Base-by-base conservation (phyloP, 2,329 filamentous ascomycete genomes). In the Epichloe sp. region DNA sequence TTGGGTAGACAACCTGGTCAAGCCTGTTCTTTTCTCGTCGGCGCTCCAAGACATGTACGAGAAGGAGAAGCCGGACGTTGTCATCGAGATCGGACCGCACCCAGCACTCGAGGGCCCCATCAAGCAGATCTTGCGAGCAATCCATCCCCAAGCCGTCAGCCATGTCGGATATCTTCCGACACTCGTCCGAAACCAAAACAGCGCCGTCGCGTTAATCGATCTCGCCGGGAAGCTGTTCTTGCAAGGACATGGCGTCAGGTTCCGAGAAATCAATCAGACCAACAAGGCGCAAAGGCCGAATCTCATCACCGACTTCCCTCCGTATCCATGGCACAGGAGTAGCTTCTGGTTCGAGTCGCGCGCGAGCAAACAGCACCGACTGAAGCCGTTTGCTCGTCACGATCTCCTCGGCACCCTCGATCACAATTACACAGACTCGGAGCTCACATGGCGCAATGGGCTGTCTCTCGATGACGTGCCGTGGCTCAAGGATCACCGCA, bases 401-500 rank as follows among this genome's bases (percentile, higher is more conserved):
- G 72, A 76, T 38, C 62, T 78, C 2, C 64, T 78, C 2, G 75
- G 75, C 5, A 62, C 68, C 1, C 58, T 70, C 23, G 70, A 69
- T 11, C 67, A 71, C 53, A 68, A 68, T 44, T 73, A 66, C 14
- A 74, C 63, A 42, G 69, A 72, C 11, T 54, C 69, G 3, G 70
- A 75, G 56, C 71, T 72, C 0, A 70, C 64, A 0, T 78, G 75
- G 75, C 65, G 73, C 40, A 76, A 75, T 52, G 66, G 71, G 19
- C 57, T 77, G 34, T 66, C 66, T 7, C 55, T 71, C 0, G 71
- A 75, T 43, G 73, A 77, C 48, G 57, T 76, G 0, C 76, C 82
- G 1, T 83, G 81, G 68, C 67, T 80, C 4, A 70, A 74, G 44
- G 75, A 81, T 56, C 80, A 83, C 63, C 66, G 65, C 51, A 75